These are phyloP conservation scores for Fraxinus cuspidata DNA, from an alignment of 257 asterid species.

Conservation along the genomic window DNA sequence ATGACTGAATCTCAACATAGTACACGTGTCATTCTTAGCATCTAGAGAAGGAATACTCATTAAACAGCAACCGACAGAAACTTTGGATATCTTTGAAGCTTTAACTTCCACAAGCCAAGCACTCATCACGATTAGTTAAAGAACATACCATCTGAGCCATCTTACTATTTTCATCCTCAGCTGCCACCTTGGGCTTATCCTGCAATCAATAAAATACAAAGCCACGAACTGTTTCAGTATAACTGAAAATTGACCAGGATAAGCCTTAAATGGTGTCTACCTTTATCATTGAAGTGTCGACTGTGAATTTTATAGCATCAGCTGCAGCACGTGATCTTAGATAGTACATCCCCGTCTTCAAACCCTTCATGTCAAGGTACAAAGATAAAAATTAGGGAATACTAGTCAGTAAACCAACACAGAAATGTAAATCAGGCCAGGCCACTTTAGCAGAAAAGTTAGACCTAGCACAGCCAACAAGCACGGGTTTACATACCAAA, in stretches of 20 bases:
- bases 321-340: conserved; percentile 57
- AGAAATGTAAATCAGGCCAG: not conserved
- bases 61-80: not conserved
- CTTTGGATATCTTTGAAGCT: not conserved
- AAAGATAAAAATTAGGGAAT: not conserved
- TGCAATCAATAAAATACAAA: conserved; percentile 15
- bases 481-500: no score
- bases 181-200: conserved; percentile 40
- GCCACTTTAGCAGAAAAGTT: not conserved
- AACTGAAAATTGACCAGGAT: not conserved
- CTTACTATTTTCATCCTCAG: conserved; percentile 52
- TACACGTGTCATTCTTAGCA: not conserved
- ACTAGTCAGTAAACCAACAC: not conserved
- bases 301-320: conserved; percentile 58
- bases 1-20: not conserved
- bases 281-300: conserved; percentile 47
- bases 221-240: not conserved
- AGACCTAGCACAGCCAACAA: no score
- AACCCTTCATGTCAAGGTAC: conserved; percentile 36
- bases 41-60: not conserved
- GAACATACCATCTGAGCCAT: conserved; percentile 88
- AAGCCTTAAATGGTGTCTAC: conserved; percentile 16
- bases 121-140: conserved; percentile 75
- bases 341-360: conserved; percentile 61
- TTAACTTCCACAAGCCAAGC: conserved; percentile 87